These are phyloP conservation scores for Globisporangium nunn DNA, from an alignment of 352 stramenopile genomes.

Conservation along the genomic window DNA sequence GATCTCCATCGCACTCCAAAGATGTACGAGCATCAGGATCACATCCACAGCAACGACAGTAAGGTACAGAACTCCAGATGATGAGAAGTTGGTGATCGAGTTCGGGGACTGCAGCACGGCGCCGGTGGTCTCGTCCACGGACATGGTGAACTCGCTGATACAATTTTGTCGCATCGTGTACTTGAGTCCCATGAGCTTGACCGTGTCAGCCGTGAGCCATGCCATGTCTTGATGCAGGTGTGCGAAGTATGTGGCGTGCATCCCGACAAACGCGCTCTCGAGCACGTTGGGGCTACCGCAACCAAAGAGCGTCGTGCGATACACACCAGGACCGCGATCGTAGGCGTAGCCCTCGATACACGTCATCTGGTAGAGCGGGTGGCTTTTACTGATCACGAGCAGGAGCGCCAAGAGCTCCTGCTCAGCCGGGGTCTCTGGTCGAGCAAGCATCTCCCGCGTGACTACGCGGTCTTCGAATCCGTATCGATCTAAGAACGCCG, in stretches of 20 bases:
- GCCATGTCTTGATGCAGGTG: constrained; percentile 26
- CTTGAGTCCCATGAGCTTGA: constrained; percentile 48
- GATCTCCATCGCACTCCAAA: constrained; percentile 26
- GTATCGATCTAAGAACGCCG: constrained; percentile 39
- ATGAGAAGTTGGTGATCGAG: constrained; percentile 32
- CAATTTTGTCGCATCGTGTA: constrained; percentile 43
- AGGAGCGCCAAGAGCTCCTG: constrained; percentile 40
- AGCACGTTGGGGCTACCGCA: constrained; percentile 41
- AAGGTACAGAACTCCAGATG: constrained; percentile 49
- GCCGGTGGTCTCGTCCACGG: constrained; percentile 6
- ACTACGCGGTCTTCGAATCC: constrained; percentile 20
- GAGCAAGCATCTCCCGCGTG: constrained; percentile 15
- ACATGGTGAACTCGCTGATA: constrained; percentile 23
- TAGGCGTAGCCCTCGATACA: constrained; percentile 43
- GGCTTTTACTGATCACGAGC: constrained; percentile 32
- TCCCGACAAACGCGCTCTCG: constrained; percentile 31
- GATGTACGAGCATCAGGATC: constrained; percentile 22
- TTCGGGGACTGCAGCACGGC: constrained; percentile 17
- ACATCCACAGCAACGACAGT: constrained; percentile 32
- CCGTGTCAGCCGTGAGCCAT: constrained; percentile 36
- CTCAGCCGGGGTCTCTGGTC: constrained; percentile 41
- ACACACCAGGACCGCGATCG: constrained; percentile 11
- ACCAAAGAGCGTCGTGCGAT: constrained; percentile 21
- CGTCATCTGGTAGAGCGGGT: constrained; percentile 26
- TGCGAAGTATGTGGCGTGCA: constrained; percentile 25